Evolutionary conservation across 2,329 filamentous ascomycete species (phyloP), one percentile per base, ranked within the genome.

Genomic region (Fusarium dlaminii): DNA sequence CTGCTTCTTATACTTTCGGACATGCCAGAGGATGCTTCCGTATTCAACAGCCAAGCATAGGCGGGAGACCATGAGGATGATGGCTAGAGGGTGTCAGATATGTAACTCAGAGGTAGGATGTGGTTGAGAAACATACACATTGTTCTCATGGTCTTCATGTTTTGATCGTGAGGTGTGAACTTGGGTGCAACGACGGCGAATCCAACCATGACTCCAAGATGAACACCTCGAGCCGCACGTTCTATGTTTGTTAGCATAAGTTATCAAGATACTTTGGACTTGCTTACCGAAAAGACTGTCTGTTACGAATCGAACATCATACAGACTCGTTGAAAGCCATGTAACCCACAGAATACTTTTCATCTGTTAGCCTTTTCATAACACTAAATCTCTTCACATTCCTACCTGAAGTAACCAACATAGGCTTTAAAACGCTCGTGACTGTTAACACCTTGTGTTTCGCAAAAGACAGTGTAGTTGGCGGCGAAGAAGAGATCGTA

Each of bases 281-380:
- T 5, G 3, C 78, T 5, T 63, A 82, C 82, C 89, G 75, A 92
- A 91, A 39, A 92, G 83, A 43, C 87, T 90, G 79, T 93, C 91
- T 30, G 88, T 85, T 2, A 89, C 87, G 78, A 91, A 93, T 1
- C 91, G 89, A 40, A 92, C 87, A 79, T 93, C 91, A 79, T 90
- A 92, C 3, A 92, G 81, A 13, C 87, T 87, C 30, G 90, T 87
- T 67, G 91, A 84, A 40, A 92, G 86, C 91, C 91, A 93, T n/a
- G 89, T 92, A 66, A 91, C 88, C 91, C 90, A 93, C 11, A 92
- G 82, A 24, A 92, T 83, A 29, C 87, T 84, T 22, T n/a, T 2
- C 3, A 13, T 22, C 7, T 6, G 37, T 75, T 17, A 66, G 36
- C 20, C 8, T 34, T 14, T 30, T 45, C 34, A 36, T n/a, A 8